These are phyloP conservation scores for Penicillium sp. DNA, from an alignment of 2,329 filamentous ascomycete genomes.

Conservation along the genomic window DNA sequence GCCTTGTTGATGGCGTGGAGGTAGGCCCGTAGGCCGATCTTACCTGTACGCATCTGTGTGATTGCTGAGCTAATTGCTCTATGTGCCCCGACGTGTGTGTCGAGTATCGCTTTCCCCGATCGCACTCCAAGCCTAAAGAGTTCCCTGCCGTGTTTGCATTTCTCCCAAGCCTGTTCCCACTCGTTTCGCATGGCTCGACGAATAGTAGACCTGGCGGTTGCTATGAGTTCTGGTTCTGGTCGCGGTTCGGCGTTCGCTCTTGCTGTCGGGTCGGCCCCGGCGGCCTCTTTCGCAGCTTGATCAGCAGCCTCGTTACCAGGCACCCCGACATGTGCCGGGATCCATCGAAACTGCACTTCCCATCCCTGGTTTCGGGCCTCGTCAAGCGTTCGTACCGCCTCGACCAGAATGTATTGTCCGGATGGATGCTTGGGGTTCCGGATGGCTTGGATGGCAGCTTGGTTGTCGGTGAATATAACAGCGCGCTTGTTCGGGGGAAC, in stretches of 20 bases:
- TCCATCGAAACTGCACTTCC: not conserved
- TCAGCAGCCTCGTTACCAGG: conserved; percentile 1
- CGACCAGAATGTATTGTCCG: conserved; percentile 3
- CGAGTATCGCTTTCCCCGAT: no score
- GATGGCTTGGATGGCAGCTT: conserved; percentile 5
- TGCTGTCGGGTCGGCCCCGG: not conserved
- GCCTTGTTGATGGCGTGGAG: not conserved
- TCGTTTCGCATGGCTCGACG: conserved; percentile 16
- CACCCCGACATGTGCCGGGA: conserved; percentile 5
- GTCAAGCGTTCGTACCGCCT: not conserved
- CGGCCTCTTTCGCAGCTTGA: not conserved
- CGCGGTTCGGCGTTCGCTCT: not conserved
- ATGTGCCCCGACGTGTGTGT: no score
- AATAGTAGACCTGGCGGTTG: conserved; percentile 11
- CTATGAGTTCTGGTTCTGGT: not conserved
- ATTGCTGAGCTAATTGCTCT: not conserved
- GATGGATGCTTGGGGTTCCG: conserved; percentile 9
- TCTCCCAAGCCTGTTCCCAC: no score
- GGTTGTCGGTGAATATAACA: conserved; percentile 7
- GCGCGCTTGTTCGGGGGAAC: not conserved
- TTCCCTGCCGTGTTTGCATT: no score
- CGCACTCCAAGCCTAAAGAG: no score
- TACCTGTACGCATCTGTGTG: not conserved
- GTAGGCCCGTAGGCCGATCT: not conserved
- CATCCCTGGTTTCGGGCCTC: not conserved